phyloP scores from a whole-genome alignment of 768 basidiomycete species.

The Mycena polygramma region DNA sequence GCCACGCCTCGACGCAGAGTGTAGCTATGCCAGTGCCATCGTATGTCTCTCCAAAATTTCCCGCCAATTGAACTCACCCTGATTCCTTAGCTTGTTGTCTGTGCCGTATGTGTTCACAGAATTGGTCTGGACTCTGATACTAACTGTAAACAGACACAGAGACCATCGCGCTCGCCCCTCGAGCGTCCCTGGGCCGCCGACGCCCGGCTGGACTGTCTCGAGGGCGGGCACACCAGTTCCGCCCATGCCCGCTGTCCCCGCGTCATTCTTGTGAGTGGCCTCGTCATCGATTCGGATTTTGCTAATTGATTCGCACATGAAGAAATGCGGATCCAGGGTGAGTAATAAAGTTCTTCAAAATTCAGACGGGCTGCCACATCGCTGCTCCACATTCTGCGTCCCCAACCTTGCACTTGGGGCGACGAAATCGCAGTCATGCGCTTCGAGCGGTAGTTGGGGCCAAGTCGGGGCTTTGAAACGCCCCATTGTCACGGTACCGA shows the following conservation, averaged over 20 bases:
- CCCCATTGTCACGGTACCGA: too few relatives aligned
- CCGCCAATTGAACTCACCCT: too few relatives aligned
- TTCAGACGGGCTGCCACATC: background rate
- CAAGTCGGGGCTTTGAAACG: too few relatives aligned
- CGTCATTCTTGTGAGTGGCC: constrained; percentile 13
- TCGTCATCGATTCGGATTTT: background rate
- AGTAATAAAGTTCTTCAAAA: background rate
- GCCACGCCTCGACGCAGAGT: too few relatives aligned
- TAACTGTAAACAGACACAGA: background rate
- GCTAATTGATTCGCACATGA: background rate
- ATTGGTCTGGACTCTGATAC: background rate
- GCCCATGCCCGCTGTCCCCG: constrained; percentile 14
- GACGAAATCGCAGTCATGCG: too few relatives aligned
- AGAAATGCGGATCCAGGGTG: constrained; percentile 16
- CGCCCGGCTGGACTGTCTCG: constrained; percentile 16
- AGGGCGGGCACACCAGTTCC: constrained; percentile 10
- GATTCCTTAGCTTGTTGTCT: background rate
- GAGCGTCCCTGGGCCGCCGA: constrained; percentile 16
- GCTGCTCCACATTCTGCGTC: background rate
- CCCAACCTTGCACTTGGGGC: too few relatives aligned
- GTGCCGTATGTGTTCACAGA: constrained; percentile 2
- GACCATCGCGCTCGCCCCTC: constrained; percentile 7
- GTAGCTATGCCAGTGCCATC: too few relatives aligned
- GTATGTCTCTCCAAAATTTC: too few relatives aligned
- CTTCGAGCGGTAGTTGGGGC: too few relatives aligned